Evolutionary conservation across 75 land plant species (phyloP), one percentile per base, ranked within the genome.

Genomic region (Pinus taeda): DNA sequence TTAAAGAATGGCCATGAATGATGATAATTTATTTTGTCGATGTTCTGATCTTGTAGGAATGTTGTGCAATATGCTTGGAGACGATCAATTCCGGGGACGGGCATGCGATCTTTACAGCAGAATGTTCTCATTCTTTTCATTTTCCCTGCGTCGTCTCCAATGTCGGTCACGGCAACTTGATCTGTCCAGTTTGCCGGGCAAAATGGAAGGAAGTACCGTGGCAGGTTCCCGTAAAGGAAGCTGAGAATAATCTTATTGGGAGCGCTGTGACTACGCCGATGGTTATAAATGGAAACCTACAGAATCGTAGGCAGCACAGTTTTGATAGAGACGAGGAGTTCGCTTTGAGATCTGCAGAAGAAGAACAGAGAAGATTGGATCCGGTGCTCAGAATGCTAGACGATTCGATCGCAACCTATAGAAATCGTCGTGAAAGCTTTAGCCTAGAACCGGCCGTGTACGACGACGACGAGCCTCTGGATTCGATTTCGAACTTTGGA

Each of bases 41-140:
- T 33, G 15, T 6, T 33, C 14, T 20, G 49, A 24, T 71, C 0
- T 36, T 42, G 78, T 84, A 89, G 94, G 86, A 71, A 58, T 39
- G 82, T 36, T 94, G 97, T 71, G 88, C 97, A 15, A 94, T 94
- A 67, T 94, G 97, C 78, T 80, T 94, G 69, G 95, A 92, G 42
- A 75, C 83, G 5, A 78, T 94, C 83, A 83, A 72, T 30, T 66
- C 79, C 12, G 87, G 85, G 2, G 11, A 56, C 21, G 88, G 85
- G 30, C 88, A 85, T 20, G 89, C 89, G 12, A 87, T 94, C 56
- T 94, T 94, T 84, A 94, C 92, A 55, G 94, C 97, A 0, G 91
- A 94, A 53, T 94, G 97, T 82, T 85, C 88, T 12, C 97, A 94
- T 67, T 59, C 97, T 59, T 94, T 94, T 85, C 97, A 94, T 75